Percentiles rank a stretch among this genome's conserved stretches.
Conservation (phyloP, 176 grass and related monocot species). For the Carex littledalei region DNA sequence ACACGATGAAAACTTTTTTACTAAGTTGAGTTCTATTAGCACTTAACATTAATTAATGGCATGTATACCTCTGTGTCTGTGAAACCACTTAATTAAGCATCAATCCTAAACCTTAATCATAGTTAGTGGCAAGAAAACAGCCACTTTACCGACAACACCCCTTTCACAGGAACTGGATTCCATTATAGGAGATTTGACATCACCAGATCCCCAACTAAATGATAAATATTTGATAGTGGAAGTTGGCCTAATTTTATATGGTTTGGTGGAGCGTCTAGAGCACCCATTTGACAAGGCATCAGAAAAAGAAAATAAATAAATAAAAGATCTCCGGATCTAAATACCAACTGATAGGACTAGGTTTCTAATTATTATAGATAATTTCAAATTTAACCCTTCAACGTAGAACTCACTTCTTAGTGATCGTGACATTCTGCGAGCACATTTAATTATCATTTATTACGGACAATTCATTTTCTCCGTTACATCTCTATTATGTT, state of each 20-base stretch:
- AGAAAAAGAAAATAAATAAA: neutral
- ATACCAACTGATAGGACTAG: neutral
- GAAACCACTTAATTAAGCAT: neutral
- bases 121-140: neutral
- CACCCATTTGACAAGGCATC: constrained; percentile 20
- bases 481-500: neutral
- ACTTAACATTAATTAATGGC: neutral
- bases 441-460: no score
- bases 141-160: neutral
- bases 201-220: constrained; percentile 18
- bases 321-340: neutral
- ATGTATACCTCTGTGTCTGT: neutral
- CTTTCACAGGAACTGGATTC: constrained; percentile 25
- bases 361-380: neutral
- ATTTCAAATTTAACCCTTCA: neutral
- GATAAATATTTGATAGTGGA: constrained; percentile 17
- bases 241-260: constrained; percentile 13
- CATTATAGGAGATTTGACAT: constrained; percentile 30
- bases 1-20: neutral
- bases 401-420: neutral
- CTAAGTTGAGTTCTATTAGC: neutral
- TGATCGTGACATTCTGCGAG: no score
- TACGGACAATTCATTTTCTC: no score
- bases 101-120: constrained; percentile 7
- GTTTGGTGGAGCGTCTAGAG: neutral